These are phyloP conservation scores for Saitozyma podzolica DNA, from an alignment of 768 basidiomycete genomes.

Conservation along the genomic window DNA sequence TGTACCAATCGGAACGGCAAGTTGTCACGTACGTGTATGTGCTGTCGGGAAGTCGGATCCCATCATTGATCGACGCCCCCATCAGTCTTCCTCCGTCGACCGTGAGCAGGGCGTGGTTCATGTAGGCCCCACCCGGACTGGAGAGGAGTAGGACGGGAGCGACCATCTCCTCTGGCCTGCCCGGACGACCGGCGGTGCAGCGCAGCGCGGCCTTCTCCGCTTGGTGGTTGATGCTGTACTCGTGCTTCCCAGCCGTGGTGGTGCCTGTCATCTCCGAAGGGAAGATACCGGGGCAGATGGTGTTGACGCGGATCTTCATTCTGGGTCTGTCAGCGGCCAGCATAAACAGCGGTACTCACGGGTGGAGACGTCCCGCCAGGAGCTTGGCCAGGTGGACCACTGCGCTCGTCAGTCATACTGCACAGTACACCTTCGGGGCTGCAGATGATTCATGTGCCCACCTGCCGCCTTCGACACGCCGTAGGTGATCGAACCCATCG, in stretches of 20 bases:
- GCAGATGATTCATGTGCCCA: not conserved
- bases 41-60: slow-evolving; percentile 18
- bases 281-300: slow-evolving; percentile 41
- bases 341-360: slow-evolving; percentile 12
- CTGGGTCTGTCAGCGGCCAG: slow-evolving; percentile 11
- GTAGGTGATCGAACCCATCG: slow-evolving; percentile 25
- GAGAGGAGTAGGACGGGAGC: slow-evolving; percentile 35
- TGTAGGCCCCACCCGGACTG: slow-evolving; percentile 29
- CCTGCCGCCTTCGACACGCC: slow-evolving; percentile 23
- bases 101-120: slow-evolving; percentile 31
- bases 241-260: slow-evolving; percentile 5
- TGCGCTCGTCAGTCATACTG: not conserved
- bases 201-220: not conserved
- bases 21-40: slow-evolving; percentile 7
- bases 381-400: slow-evolving; percentile 20
- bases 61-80: slow-evolving; percentile 24
- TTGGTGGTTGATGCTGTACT: slow-evolving; percentile 12
- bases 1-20: no score
- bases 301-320: slow-evolving; percentile 41
- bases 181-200: slow-evolving; percentile 22
- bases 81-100: slow-evolving; percentile 27
- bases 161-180: slow-evolving; percentile 33
- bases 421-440: not conserved
- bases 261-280: slow-evolving; percentile 37
- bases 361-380: slow-evolving; percentile 24